phyloP scores from a whole-genome alignment of 805 yeast species.

The Cyberlindnera euphorbiiphila region DNA sequence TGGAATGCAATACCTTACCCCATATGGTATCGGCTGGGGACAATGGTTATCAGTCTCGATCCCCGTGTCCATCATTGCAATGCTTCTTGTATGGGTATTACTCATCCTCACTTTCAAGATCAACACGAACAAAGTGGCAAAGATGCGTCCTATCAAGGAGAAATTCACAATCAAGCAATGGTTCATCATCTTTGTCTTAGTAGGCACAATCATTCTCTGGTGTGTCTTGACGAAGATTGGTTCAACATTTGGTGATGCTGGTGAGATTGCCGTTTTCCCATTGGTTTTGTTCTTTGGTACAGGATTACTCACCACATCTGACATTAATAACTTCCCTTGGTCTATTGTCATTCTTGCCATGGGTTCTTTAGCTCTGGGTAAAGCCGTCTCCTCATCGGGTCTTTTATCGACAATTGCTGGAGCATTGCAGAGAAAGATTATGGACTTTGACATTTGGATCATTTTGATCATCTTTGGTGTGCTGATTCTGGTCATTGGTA shows the following conservation, averaged over 20 bases:
- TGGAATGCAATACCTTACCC: slow-evolving; percentile 77
- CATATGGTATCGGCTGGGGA: slow-evolving; percentile 69
- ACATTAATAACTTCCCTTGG: slow-evolving; percentile 94
- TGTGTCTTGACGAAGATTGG: slow-evolving; percentile 77
- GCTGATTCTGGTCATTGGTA: slow-evolving; percentile 79
- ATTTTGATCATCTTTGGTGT: slow-evolving; percentile 80
- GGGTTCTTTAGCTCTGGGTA: slow-evolving; percentile 96
- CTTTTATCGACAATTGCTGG: slow-evolving; percentile 73
- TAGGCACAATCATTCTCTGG: slow-evolving; percentile 80
- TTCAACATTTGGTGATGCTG: slow-evolving; percentile 82
- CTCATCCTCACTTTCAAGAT: slow-evolving; percentile 53
- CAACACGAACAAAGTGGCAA: slow-evolving; percentile 41
- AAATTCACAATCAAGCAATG: slow-evolving; percentile 67
- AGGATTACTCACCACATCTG: slow-evolving; percentile 77
- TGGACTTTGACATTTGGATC: slow-evolving; percentile 59
- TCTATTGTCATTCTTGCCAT: slow-evolving; percentile 90
- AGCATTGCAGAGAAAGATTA: slow-evolving; percentile 60
- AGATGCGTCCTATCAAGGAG: slow-evolving; percentile 52
- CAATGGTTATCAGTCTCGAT: slow-evolving; percentile 88
- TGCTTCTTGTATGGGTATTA: slow-evolving; percentile 68
- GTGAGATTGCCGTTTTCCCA: slow-evolving; percentile 85
- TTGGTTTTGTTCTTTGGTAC: slow-evolving; percentile 85
- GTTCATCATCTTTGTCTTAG: slow-evolving; percentile 66
- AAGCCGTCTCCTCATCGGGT: slow-evolving; percentile 91
- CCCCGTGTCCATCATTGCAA: slow-evolving; percentile 66